Base-by-base conservation (phyloP, 306 rosid species). In the Lathyrus sativus region DNA sequence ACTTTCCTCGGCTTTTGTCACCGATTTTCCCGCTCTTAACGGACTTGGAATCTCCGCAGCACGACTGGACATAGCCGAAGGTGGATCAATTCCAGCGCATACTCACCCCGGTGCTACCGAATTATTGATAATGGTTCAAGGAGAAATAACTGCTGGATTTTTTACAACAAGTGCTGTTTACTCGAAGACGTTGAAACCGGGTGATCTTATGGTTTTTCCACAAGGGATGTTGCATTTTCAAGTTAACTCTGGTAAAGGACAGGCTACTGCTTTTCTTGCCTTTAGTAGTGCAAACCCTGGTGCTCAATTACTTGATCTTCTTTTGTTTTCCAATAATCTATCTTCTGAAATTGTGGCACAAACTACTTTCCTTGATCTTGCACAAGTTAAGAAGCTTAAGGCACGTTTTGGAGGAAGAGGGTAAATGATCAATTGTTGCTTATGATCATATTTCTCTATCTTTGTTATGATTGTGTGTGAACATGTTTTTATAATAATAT, bases 141-240 rank as follows among this genome's bases (percentile, higher is more conserved):
- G 96, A 14, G 1, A 33, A 6, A 70, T 89, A 12, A 70, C 73
- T 29, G 90, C 82, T 7, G 92, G 90, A 0, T 85, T 89, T 37
- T 55, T 89, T 6, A 81, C 90, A 12, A 79, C 85, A 2, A 77
- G 66, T 38, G 9, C 60, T 1, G 79, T 79, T 38, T 89, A 77
- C 67, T 22, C 72, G 6, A 85, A 85, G 62, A 64, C 77, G 2
- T 65, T 89, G 11, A 76, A 62, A 17, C 70, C 69, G 18, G 92
- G 96, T 62, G 92, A 86, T 10, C 4, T 77, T 28, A 72, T 86
- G 78, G 74, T 83, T 67, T 84, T 86, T 73, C 92, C 92, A 18
- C 88, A 81, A 68, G 96, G 92, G 11, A 50, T 76, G 61, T 43
- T 90, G 50, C 91, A 90, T 70, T 87, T 82, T 68, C 95, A 87